phyloP scores from a whole-genome alignment of 441 rosid species.

The Oxalis stricta region DNA sequence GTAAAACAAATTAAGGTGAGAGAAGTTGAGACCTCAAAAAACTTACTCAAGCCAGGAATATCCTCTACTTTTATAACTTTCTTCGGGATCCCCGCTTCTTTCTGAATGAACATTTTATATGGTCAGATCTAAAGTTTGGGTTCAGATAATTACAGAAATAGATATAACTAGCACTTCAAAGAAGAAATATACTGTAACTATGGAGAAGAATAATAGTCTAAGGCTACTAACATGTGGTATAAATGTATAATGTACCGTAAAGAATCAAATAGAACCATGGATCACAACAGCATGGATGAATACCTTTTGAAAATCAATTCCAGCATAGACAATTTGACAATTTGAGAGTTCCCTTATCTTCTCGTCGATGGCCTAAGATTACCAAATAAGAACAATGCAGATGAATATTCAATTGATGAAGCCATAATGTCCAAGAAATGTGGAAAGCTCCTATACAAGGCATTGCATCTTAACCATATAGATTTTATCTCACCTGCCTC shows the following conservation, averaged over 20 bases:
- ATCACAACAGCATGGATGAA: neutral
- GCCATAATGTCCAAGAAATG: neutral
- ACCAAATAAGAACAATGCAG: slow-evolving; percentile 10
- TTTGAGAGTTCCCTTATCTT: slow-evolving; percentile 90
- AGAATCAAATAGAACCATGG: too few species aligned
- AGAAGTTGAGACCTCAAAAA: slow-evolving; percentile 8
- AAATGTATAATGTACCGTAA: too few species aligned
- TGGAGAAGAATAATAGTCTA: too few species aligned
- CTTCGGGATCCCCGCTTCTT: slow-evolving; percentile 76
- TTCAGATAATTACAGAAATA: too few species aligned
- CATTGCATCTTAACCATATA: neutral
- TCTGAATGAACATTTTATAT: slow-evolving; percentile 35
- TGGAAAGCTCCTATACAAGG: too few species aligned
- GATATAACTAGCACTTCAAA: too few species aligned
- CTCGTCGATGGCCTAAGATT: slow-evolving; percentile 82
- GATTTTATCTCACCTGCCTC: slow-evolving; percentile 46
- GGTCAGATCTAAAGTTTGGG: slow-evolving; percentile 13
- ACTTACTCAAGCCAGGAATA: slow-evolving; percentile 89
- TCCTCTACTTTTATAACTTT: slow-evolving; percentile 72
- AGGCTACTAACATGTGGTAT: too few species aligned
- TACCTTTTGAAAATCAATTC: slow-evolving; percentile 83
- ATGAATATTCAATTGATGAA: slow-evolving; percentile 2
- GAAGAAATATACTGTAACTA: neutral
- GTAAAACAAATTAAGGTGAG: too few species aligned
- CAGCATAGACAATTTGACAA: slow-evolving; percentile 72